These are phyloP conservation scores for Collybiopsis confluens DNA, from an alignment of 768 basidiomycete species.

Conservation along the genomic window DNA sequence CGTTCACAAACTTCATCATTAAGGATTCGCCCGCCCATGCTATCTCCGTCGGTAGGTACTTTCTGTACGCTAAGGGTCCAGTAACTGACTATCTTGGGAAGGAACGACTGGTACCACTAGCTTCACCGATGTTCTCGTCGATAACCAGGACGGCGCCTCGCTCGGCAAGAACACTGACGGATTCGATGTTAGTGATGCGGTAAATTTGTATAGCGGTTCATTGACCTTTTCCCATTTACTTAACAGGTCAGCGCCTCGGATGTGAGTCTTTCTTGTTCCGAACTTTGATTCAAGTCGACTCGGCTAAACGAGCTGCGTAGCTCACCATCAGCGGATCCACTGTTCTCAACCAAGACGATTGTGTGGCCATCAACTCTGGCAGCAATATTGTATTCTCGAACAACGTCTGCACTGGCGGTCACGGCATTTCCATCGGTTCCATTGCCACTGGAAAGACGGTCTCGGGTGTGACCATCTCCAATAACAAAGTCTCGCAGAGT, in stretches of 20 bases:
- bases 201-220: too few species aligned
- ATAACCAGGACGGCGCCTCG: conserved; percentile 11
- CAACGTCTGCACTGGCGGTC: conserved; percentile 39
- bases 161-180: conserved; percentile 9
- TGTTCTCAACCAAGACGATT: conserved; percentile 33
- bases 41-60: conserved; percentile 2
- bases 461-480: conserved; percentile 2
- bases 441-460: conserved; percentile 27
- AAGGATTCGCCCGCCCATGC: conserved; percentile 8
- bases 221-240: too few species aligned
- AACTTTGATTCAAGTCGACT: neutral
- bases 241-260: too few species aligned
- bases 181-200: conserved; percentile 20
- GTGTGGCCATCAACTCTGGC: conserved; percentile 27
- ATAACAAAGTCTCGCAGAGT: conserved; percentile 24
- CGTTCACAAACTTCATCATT: conserved; percentile 7
- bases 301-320: neutral
- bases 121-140: neutral
- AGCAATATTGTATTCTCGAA: conserved; percentile 27
- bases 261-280: too few species aligned
- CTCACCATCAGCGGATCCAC: conserved; percentile 1
- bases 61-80: neutral
- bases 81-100: neutral
- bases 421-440: conserved; percentile 47
- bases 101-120: neutral